These are phyloP conservation scores for Postia placenta DNA, from an alignment of 768 basidiomycete genomes.

Conservation along the genomic window DNA sequence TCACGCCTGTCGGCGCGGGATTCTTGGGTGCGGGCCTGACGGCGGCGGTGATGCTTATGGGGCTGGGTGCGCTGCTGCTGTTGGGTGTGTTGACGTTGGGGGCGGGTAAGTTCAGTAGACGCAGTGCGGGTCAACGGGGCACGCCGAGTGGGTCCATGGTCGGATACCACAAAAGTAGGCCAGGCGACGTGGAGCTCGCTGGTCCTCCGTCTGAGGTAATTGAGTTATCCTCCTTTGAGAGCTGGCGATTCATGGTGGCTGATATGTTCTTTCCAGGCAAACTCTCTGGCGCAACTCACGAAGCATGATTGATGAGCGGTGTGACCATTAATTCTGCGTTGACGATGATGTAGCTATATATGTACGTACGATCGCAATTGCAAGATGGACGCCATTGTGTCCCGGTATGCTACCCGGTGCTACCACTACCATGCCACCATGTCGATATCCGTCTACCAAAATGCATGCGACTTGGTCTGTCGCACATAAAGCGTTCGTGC, in stretches of 20 bases:
- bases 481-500: no score
- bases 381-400: no score
- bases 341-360: neutral
- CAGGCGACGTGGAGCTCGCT: neutral
- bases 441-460: no score
- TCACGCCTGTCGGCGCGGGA: slow-evolving; percentile 57
- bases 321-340: neutral
- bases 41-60: slow-evolving; percentile 10
- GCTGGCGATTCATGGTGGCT: neutral
- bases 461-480: no score
- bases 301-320: neutral
- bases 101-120: neutral
- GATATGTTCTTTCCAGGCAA: neutral
- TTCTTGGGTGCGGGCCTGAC: slow-evolving; percentile 54
- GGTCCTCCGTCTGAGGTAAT: neutral
- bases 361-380: neutral
- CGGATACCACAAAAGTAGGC: neutral
- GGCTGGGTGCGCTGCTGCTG: slow-evolving; percentile 10
- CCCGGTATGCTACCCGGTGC: no score
- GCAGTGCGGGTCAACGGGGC: neutral
- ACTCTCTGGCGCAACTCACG: neutral
- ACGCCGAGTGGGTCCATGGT: neutral
- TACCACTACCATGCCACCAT: no score
- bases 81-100: slow-evolving; percentile 6
- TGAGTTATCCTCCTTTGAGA: neutral